Base-by-base conservation (phyloP, 108 stramenopile genomes). In the Thalassiosira profunda region DNA sequence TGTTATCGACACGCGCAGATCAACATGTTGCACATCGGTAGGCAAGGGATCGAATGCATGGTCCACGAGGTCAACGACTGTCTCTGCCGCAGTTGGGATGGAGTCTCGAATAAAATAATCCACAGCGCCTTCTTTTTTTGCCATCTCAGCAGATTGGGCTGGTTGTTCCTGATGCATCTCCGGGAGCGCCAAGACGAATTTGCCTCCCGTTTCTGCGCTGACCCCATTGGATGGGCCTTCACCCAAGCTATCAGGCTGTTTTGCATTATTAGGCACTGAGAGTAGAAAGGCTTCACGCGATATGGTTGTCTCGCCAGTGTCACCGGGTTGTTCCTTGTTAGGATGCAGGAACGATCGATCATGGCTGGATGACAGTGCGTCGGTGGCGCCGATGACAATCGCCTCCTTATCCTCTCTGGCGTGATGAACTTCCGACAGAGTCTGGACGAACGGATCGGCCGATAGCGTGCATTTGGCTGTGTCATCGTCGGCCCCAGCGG, bases 161-260 rank as follows among this genome's bases (percentile, higher is more conserved):
- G 33, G 24, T 29, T 15, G 12, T n/a, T 40, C 34, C 42, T 23
- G 53, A n/a, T 18, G 73, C n/a, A n/a, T 57, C 45, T 74, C 72
- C 37, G 79, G 79, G 12, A 80, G 47, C 29, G 74, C 79, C n/a
- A 80, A 30, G 3, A 80, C 60, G 28, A 70, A 80, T 4, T 62
- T 31, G 56, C 44, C 40, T 25, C 46, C 24, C 6, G 1, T 36
- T 15, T 29, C 57, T 48, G 4, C 53, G 24, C 21, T 34, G 2
- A n/a, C n/a, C n/a, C 52, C 20, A 26, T 30, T 53, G 52, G 40
- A 14, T 36, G 15, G 14, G 12, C 51, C 54, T 7, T 23, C 31
- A 73, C 10, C 29, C 42, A 0, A 34, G 30, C 3, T 28, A 18
- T 35, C 6, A 21, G 31, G 46, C 12, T 53, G 36, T 25, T 35